A percentile compares a stretch with the other conserved stretches of the same genome.
Evolutionary conservation across 2,329 filamentous ascomycete species (phyloP).

Genomic region (Pseudonectria foliicola): DNA sequence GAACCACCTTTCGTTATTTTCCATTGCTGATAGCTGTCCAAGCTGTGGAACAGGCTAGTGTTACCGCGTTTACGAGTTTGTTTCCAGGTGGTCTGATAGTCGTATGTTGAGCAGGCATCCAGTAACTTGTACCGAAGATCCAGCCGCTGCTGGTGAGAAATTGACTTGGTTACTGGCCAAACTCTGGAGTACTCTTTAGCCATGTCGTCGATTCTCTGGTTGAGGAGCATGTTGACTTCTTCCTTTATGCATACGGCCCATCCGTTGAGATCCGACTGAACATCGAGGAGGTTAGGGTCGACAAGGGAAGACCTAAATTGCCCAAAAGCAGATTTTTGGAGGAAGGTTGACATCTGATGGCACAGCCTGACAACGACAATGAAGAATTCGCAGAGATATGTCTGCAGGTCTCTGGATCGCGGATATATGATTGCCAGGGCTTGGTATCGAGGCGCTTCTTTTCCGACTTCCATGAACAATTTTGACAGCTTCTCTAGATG

Average conservation of each 20-base stretch:
- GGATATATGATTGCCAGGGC: constrained; percentile 32
- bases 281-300: constrained; percentile 25
- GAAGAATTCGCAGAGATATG: constrained; percentile 34
- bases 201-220: constrained; percentile 11
- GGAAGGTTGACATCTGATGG: constrained; percentile 25
- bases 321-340: constrained; percentile 24
- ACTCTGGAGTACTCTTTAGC: constrained; percentile 17
- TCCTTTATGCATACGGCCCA: constrained; percentile 32
- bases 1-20: background rate
- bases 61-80: constrained; percentile 33
- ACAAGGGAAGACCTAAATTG: constrained; percentile 25
- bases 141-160: constrained; percentile 1
- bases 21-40: constrained; percentile 13
- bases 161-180: constrained; percentile 3
- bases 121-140: constrained; percentile 22
- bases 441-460: constrained; percentile 32
- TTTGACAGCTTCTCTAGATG: constrained; percentile 33
- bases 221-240: constrained; percentile 17
- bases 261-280: constrained; percentile 25
- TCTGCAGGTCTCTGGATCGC: constrained; percentile 28
- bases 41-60: constrained; percentile 17
- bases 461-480: constrained; percentile 34
- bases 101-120: constrained; percentile 33
- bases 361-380: constrained; percentile 33
- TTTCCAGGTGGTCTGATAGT: constrained; percentile 35